Evolutionary conservation across 495 filamentous ascomycete species (phyloP).

Genomic region (Thermothielavioides terrestris): DNA sequence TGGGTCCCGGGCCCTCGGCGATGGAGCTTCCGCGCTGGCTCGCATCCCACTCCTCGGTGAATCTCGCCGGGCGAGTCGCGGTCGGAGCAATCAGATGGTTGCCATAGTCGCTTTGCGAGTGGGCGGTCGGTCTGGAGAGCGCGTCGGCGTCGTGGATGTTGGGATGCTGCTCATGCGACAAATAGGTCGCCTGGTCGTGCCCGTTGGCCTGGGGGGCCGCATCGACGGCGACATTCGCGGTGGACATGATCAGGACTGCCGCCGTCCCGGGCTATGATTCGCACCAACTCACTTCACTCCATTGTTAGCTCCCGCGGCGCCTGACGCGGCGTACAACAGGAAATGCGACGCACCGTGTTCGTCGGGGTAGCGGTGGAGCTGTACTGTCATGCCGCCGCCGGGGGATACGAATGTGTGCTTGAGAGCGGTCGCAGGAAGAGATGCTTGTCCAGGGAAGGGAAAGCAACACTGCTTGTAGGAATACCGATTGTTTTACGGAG

Average conservation of each 20-base stretch:
- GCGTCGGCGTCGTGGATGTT: slow-evolving; percentile 28
- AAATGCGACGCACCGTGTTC: slow-evolving; percentile 1
- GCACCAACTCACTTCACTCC: background rate
- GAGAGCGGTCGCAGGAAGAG: no score
- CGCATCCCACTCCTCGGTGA: slow-evolving; percentile 66
- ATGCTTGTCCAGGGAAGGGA: background rate
- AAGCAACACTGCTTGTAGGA: background rate
- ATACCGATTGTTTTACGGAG: background rate
- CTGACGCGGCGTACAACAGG: background rate
- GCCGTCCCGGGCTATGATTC: slow-evolving; percentile 4
- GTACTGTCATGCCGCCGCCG: background rate
- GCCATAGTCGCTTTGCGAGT: slow-evolving; percentile 29
- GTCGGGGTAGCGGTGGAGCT: background rate
- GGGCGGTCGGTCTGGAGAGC: slow-evolving; percentile 34
- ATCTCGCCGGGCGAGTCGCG: slow-evolving; percentile 34
- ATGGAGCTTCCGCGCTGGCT: slow-evolving; percentile 57
- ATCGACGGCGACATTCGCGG: slow-evolving; percentile 13
- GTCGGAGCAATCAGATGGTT: slow-evolving; percentile 15
- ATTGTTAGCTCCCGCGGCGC: slow-evolving; percentile 3
- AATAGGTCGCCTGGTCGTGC: slow-evolving; percentile 10
- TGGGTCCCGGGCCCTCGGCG: slow-evolving; percentile 34
- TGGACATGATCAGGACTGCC: slow-evolving; percentile 16
- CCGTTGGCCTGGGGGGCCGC: slow-evolving; percentile 10
- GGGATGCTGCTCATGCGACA: slow-evolving; percentile 19
- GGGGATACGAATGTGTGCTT: no score